Base-by-base conservation (phyloP, 192 early-diverging fungal genomes). In the Coemansia reversa region DNA sequence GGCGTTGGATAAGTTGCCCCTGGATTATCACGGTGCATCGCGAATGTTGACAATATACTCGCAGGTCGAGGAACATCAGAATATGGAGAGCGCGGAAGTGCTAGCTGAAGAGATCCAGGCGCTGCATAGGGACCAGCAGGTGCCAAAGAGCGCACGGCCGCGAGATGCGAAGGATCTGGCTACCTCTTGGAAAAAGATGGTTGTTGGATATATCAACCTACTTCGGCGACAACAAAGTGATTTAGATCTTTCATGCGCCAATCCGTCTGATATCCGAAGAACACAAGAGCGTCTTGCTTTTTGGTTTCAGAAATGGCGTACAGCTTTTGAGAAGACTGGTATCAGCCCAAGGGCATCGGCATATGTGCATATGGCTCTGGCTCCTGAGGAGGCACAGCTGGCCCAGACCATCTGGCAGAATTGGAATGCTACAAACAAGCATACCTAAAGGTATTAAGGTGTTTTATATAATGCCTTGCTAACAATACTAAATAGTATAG, bases 1-100 rank as follows among this genome's bases (percentile, higher is more conserved):
- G 20, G 76, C 71, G 14, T 51, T 79, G 16, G 76, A 79, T 55
- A 79, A 79, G 53, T 71, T 79, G 12, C 76, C 76, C 2, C 20
- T 79, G 30, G 50, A 67, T 4, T 67, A 61, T 51, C 49, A 42
- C 4, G 76, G 65, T 25, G 67, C 71, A 4, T 33, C 27, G 8
- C 66, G 51, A n/a, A 74, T 79, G 76, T 56, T 79, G 11, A 57
- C 33, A 12, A 79, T 79, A 48, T 70, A 70, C 56, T 47, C 76
- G 7, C 39, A 45, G 2, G 76, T 79, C 22, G 65, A 70, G n/a
- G 76, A 79, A 49, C 76, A 79, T 39, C 65, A 69, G 16, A 30
- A 79, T 32, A 70, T 79, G 76, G 54, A 64, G 0, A 61, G 61
- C 6, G 67, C 71, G 0, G 76, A 79, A 45, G 47, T 55, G 14